These are phyloP conservation scores for Pseudocercospora fuligena DNA, from an alignment of 2,329 filamentous ascomycete genomes.

Conservation along the genomic window DNA sequence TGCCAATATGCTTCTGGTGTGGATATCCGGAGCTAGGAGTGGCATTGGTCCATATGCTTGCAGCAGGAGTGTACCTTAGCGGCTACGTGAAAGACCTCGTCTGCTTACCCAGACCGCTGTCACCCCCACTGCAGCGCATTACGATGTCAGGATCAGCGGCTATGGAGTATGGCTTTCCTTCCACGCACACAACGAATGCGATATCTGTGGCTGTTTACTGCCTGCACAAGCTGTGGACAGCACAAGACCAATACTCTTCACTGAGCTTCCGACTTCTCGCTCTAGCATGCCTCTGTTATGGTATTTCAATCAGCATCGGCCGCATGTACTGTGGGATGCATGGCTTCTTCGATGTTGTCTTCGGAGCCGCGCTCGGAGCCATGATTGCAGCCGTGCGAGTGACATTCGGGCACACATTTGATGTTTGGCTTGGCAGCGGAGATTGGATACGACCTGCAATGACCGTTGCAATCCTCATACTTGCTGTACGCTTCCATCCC, in stretches of 20 bases:
- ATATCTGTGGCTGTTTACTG: conserved; percentile 90
- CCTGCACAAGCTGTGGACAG: conserved; percentile 70
- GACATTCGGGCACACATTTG: conserved; percentile 62
- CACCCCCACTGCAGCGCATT: conserved; percentile 88
- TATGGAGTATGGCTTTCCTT: conserved; percentile 95
- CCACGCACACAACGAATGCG: conserved; percentile 95
- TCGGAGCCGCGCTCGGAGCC: conserved; percentile 79
- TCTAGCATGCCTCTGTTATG: conserved; percentile 79
- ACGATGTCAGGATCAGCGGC: conserved; percentile 97
- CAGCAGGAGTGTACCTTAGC: conserved; percentile 69
- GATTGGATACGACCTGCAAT: conserved; percentile 68
- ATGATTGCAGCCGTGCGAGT: conserved; percentile 63
- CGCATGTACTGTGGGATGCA: conserved; percentile 98
- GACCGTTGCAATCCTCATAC: conserved; percentile 68
- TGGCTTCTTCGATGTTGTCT: conserved; percentile 86
- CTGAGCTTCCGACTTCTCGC: conserved; percentile 48
- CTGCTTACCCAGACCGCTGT: conserved; percentile 88
- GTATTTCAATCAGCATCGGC: conserved; percentile 84
- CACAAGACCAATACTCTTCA: conserved; percentile 62
- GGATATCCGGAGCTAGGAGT: conserved; percentile 83
- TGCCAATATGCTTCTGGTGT: conserved; percentile 97
- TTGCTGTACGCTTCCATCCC: conserved; percentile 74
- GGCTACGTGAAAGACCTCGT: conserved; percentile 94
- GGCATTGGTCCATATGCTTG: conserved; percentile 68
- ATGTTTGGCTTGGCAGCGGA: conserved; percentile 71